Percentiles rank a stretch among this genome's conserved stretches.
phyloP scores from a whole-genome alignment of 306 rosid species.

The Medicago lupulina region DNA sequence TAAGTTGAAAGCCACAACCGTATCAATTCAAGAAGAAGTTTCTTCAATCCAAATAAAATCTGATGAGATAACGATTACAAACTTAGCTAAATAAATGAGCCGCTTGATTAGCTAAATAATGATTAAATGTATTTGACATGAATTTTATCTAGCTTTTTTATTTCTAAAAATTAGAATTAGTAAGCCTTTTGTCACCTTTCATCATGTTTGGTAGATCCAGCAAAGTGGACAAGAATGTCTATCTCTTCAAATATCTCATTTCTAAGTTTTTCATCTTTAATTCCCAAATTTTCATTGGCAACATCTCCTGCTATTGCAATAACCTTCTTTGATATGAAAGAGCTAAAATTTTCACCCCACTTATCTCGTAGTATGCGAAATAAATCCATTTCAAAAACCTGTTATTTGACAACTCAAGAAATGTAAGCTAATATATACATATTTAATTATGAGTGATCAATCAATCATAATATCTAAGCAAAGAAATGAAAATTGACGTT shows the following conservation, averaged over 20 bases:
- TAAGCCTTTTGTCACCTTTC: slow-evolving; percentile 56
- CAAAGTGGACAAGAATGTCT: slow-evolving; percentile 42
- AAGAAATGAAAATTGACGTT: too few relatives aligned
- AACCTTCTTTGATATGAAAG: slow-evolving; percentile 47
- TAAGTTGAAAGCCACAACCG: too few relatives aligned
- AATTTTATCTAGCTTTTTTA: not conserved
- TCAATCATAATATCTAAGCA: fast-evolving
- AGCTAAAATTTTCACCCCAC: slow-evolving; percentile 48
- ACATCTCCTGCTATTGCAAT: slow-evolving; percentile 46
- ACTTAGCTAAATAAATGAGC: too few relatives aligned
- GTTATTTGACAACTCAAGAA: not conserved
- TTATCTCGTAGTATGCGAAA: slow-evolving; percentile 52
- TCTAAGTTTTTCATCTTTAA: not conserved
- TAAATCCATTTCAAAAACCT: slow-evolving; percentile 59
- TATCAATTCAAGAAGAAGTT: too few relatives aligned
- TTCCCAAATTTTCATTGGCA: not conserved
- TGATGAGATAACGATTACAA: too few relatives aligned
- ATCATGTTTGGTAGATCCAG: slow-evolving; percentile 54
- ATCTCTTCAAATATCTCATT: slow-evolving; percentile 35
- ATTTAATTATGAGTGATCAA: too few relatives aligned
- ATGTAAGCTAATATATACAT: not conserved
- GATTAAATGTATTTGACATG: too few relatives aligned
- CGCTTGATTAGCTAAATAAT: too few relatives aligned
- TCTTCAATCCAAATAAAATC: too few relatives aligned
- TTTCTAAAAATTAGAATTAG: not conserved